Evolutionary conservation across 2,329 filamentous ascomycete species (phyloP).

Genomic region (Pseudogymnoascus sp.): DNA sequence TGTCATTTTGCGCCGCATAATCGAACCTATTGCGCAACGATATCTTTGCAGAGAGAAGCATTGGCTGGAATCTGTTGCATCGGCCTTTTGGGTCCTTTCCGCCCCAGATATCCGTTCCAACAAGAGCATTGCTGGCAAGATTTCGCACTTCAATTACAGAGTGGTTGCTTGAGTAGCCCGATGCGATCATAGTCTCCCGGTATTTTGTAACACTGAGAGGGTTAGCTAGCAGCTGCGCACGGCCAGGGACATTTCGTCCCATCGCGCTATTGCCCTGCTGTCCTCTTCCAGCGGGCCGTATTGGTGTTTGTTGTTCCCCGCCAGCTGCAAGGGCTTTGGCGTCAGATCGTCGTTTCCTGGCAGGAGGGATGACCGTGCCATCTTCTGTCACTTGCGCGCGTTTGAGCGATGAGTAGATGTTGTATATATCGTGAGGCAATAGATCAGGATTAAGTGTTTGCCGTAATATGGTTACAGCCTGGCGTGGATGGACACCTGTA

Average conservation of each 20-base stretch:
- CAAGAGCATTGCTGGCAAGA: constrained; percentile 47
- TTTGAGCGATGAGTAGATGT: background rate
- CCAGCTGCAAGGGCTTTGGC: constrained; percentile 1
- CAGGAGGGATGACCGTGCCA: background rate
- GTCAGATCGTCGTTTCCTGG: constrained; percentile 1
- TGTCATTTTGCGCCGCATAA: constrained; percentile 49
- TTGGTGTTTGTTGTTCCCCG: background rate
- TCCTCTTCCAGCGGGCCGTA: background rate
- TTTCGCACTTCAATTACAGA: constrained; percentile 53
- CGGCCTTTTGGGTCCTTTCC: constrained; percentile 62
- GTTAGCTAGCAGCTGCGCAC: background rate
- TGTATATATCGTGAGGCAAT: background rate
- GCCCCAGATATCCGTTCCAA: constrained; percentile 28
- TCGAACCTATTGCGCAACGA: constrained; percentile 47
- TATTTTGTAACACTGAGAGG: constrained; percentile 3
- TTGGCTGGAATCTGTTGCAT: constrained; percentile 48
- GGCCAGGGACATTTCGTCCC: background rate
- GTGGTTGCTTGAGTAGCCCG: constrained; percentile 15
- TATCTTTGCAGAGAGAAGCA: constrained; percentile 51
- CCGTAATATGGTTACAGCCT: constrained; percentile 1
- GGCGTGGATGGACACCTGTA: constrained; percentile 3
- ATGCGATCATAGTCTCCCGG: background rate
- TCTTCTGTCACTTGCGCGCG: background rate
- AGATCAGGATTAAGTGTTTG: constrained; percentile 7
- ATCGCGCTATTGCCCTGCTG: background rate